Evolutionary conservation across 441 rosid genomes (phyloP).

Genomic region (Pelargonium cotyledonis): DNA sequence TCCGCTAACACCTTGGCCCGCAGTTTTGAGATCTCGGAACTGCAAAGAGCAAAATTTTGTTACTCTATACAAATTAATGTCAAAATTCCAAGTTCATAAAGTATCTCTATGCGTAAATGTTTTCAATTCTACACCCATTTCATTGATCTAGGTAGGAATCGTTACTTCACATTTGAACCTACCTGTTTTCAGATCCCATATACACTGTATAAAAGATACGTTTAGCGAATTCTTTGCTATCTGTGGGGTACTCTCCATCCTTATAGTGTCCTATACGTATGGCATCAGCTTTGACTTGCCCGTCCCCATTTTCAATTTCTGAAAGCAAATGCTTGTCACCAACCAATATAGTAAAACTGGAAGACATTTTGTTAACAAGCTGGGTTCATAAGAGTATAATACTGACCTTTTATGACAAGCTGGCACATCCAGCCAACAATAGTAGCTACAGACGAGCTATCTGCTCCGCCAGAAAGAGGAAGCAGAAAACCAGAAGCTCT

Average conservation of each 20-base stretch:
- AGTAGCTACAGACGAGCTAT: constrained; percentile 96
- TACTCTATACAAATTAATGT: not conserved
- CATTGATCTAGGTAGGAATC: not conserved
- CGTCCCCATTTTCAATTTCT: constrained; percentile 87
- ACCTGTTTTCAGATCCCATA: constrained; percentile 99
- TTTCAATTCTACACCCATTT: not conserved
- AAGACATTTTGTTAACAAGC: not conserved
- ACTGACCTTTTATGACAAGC: constrained; percentile 78
- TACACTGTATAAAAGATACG: constrained; percentile 85
- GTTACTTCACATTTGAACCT: constrained; percentile 10
- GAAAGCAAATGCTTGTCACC: constrained; percentile 20
- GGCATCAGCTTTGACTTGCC: constrained; percentile 93
- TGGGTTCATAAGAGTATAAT: not conserved
- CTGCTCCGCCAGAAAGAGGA: constrained; percentile 99
- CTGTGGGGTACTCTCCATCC: constrained; percentile 73
- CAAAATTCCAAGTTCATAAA: not conserved
- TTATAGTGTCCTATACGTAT: constrained; percentile 64
- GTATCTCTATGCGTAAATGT: too few species aligned
- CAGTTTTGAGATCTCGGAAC: constrained; percentile 68
- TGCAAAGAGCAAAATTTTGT: constrained; percentile 24
- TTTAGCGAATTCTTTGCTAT: constrained; percentile 87
- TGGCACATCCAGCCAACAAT: constrained; percentile 99
- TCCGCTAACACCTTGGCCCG: constrained; percentile 78
- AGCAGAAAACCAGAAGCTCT: constrained; percentile 97
- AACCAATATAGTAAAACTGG: constrained; percentile 10